A percentile compares a stretch with the other conserved stretches of the same genome.
Conservation (phyloP, 768 basidiomycete species). For the Coprinellus micaceus region DNA sequence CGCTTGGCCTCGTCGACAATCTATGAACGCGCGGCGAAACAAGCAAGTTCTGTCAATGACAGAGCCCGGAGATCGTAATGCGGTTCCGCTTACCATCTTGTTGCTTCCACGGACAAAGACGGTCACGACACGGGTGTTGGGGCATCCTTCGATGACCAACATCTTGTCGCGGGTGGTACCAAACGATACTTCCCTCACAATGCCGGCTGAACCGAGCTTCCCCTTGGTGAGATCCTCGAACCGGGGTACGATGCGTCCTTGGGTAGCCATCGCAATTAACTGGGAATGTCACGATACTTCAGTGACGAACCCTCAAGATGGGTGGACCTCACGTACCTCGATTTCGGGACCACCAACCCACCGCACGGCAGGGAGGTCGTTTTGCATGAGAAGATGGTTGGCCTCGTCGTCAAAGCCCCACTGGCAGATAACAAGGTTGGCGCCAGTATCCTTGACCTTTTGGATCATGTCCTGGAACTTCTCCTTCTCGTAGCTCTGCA, state of each 20-base stretch:
- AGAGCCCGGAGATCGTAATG: too few relatives aligned
- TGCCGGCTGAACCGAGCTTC: conserved; percentile 90
- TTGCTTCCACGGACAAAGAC: conserved; percentile 97
- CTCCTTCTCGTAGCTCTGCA: conserved; percentile 91
- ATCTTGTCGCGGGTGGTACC: conserved; percentile 99
- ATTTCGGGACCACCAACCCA: conserved; percentile 99
- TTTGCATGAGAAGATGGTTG: conserved; percentile 97
- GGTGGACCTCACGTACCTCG: conserved; percentile 53
- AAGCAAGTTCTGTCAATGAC: too few relatives aligned
- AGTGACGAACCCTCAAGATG: background rate
- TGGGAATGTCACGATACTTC: conserved; percentile 30
- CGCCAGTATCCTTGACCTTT: conserved; percentile 92
- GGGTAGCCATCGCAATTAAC: conserved; percentile 97
- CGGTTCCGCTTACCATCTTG: conserved; percentile 75
- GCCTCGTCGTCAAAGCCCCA: conserved; percentile 99
- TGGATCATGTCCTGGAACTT: conserved; percentile 98
- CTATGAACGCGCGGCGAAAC: conserved; percentile 36
- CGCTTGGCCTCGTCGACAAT: conserved; percentile 99
- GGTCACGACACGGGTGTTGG: conserved; percentile 93
- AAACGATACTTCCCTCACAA: conserved; percentile 92
- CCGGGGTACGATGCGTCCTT: conserved; percentile 95
- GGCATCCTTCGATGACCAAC: conserved; percentile 98
- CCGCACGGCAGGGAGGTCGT: conserved; percentile 92
- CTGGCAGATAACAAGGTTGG: conserved; percentile 98
- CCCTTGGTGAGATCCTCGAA: conserved; percentile 92